Evolutionary conservation across 2,329 filamentous ascomycete species (phyloP).

Genomic region (Neopestalotiopsis clavispora): DNA sequence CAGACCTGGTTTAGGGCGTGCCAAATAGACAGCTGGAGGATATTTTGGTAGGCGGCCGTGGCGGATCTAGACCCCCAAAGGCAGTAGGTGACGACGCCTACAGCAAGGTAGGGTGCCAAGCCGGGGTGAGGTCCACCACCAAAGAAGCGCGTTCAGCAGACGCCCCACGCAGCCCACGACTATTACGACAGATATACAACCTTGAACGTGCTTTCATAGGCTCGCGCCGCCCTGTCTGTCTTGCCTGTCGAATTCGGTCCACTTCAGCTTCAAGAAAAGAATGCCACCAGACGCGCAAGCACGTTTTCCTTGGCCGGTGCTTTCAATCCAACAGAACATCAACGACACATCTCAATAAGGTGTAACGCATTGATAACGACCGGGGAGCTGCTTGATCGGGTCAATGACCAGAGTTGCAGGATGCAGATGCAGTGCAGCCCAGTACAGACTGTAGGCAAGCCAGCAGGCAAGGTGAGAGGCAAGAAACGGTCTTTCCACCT

Average conservation of each 20-base stretch:
- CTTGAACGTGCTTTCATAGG: conserved; percentile 13
- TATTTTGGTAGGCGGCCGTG: neutral
- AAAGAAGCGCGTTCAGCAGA: neutral
- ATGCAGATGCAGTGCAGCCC: neutral
- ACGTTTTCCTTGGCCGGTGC: neutral
- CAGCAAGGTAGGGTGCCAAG: conserved; percentile 8
- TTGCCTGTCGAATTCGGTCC: neutral
- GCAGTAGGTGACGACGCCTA: conserved; percentile 13
- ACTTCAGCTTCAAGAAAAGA: neutral
- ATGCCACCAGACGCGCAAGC: neutral
- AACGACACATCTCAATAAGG: conserved; percentile 15
- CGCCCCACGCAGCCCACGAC: neutral
- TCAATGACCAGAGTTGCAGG: conserved; percentile 15
- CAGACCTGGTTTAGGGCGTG: neutral
- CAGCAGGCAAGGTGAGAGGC: neutral
- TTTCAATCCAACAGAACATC: neutral
- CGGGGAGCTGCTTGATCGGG: conserved; percentile 20
- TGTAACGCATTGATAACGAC: conserved; percentile 21
- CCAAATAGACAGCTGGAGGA: neutral
- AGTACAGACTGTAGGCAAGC: neutral
- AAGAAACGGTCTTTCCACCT: conserved; percentile 7
- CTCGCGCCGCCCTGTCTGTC: neutral
- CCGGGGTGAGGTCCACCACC: neutral
- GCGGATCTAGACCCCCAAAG: conserved; percentile 13
- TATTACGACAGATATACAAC: conserved; percentile 15